These are phyloP conservation scores for Aleurites moluccanus DNA, from an alignment of 441 rosid genomes.

Conservation along the genomic window DNA sequence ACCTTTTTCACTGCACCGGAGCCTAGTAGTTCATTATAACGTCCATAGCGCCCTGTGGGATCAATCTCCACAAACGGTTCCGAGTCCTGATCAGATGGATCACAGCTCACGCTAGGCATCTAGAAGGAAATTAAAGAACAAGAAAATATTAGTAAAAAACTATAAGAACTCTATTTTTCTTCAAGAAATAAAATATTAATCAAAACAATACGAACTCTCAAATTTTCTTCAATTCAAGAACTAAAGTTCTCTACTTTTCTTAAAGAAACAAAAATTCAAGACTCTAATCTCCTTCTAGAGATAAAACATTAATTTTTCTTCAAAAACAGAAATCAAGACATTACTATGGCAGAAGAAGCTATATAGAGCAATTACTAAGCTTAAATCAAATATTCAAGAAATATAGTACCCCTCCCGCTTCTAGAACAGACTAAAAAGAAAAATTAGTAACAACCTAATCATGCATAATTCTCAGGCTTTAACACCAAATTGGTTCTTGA, in stretches of 20 bases:
- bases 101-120: slow-evolving; percentile 49
- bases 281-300: no score
- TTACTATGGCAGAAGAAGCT: no score
- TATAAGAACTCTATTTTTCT: not conserved
- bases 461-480: no score
- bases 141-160: not conserved
- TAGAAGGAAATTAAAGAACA: slow-evolving; percentile 4
- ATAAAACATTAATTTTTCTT: not conserved
- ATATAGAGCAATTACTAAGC: not conserved
- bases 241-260: not conserved
- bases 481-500: no score
- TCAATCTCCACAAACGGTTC: slow-evolving; percentile 62
- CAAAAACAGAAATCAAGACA: not conserved
- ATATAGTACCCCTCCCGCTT: not conserved
- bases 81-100: slow-evolving; percentile 42
- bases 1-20: slow-evolving; percentile 64
- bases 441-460: not conserved
- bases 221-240: not conserved
- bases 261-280: not conserved
- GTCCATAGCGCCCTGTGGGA: slow-evolving; percentile 69
- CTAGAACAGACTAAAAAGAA: not conserved
- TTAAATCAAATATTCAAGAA: not conserved
- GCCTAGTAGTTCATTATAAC: slow-evolving; percentile 53
- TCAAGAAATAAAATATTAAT: not conserved
- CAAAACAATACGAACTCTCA: not conserved